Evolutionary conservation across 805 yeast species (phyloP).

Genomic region (Lachancea cidri): DNA sequence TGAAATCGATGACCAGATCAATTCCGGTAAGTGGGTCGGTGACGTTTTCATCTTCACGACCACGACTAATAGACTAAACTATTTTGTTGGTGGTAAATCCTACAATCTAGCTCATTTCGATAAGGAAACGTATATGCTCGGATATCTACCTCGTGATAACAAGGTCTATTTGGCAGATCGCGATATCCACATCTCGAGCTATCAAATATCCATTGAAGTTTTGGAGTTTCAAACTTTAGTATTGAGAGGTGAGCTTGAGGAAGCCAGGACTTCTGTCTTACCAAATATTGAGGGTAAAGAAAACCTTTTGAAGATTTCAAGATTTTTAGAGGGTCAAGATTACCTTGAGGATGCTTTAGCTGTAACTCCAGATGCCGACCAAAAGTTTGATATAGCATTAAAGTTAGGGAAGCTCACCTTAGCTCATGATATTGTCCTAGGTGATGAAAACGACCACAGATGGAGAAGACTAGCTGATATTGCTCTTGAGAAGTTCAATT

Average conservation of each 20-base stretch:
- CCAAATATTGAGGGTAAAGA: conserved; percentile 55
- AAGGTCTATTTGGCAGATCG: conserved; percentile 88
- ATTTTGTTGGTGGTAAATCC: conserved; percentile 89
- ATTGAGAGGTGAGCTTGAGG: conserved; percentile 88
- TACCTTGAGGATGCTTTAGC: conserved; percentile 76
- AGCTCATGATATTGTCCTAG: conserved; percentile 63
- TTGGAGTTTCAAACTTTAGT: conserved; percentile 95
- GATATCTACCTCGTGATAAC: conserved; percentile 87
- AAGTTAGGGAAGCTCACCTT: conserved; percentile 63
- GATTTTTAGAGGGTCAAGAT: conserved; percentile 93
- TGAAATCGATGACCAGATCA: conserved; percentile 74
- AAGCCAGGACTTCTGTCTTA: conserved; percentile 56
- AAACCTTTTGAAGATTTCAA: conserved; percentile 72
- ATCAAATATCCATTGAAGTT: conserved; percentile 76
- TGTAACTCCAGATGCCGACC: conserved; percentile 82
- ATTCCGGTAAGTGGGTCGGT: conserved; percentile 94
- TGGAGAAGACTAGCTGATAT: conserved; percentile 93
- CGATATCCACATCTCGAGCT: conserved; percentile 75
- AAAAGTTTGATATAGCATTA: conserved; percentile 84
- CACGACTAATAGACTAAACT: conserved; percentile 78
- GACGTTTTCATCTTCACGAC: conserved; percentile 95
- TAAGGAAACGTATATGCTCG: conserved; percentile 76
- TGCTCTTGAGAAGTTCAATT: conserved; percentile 72
- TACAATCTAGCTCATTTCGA: conserved; percentile 92
- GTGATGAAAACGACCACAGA: conserved; percentile 55